These are phyloP conservation scores for Yarrowia deformans DNA, from an alignment of 805 yeast genomes.

Conservation along the genomic window DNA sequence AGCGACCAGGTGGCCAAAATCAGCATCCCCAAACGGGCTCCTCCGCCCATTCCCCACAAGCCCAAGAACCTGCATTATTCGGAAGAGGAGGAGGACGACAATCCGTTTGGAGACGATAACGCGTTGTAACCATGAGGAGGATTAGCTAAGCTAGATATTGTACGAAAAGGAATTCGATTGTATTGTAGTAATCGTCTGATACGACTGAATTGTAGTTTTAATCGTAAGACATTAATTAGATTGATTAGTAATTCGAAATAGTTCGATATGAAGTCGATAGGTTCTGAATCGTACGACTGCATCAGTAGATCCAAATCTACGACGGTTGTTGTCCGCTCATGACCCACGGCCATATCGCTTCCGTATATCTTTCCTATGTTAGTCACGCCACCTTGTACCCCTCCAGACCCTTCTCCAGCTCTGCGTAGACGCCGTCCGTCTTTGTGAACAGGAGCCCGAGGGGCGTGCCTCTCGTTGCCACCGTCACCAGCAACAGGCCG, in stretches of 20 bases:
- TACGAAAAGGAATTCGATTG: conserved; percentile 1
- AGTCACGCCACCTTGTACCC: conserved; percentile 42
- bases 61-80: conserved; percentile 41
- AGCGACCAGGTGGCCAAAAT: conserved; percentile 36
- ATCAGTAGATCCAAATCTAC: too few species aligned
- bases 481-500: conserved; percentile 44
- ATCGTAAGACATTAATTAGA: too few species aligned
- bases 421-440: conserved; percentile 44
- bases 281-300: too few species aligned
- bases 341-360: too few species aligned
- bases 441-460: conserved; percentile 45
- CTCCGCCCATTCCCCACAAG: conserved; percentile 40
- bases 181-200: too few species aligned
- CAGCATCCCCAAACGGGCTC: conserved; percentile 42
- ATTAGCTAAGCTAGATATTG: too few species aligned
- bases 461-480: conserved; percentile 47
- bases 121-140: too few species aligned
- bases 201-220: too few species aligned
- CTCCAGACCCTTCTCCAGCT: conserved; percentile 44
- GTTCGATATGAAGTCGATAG: too few species aligned
- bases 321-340: too few species aligned
- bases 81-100: conserved; percentile 49
- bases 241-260: too few species aligned
- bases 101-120: conserved; percentile 64
- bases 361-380: background rate